phyloP scores from a whole-genome alignment of 495 filamentous ascomycete genomes.

The Penicillium antarcticum region DNA sequence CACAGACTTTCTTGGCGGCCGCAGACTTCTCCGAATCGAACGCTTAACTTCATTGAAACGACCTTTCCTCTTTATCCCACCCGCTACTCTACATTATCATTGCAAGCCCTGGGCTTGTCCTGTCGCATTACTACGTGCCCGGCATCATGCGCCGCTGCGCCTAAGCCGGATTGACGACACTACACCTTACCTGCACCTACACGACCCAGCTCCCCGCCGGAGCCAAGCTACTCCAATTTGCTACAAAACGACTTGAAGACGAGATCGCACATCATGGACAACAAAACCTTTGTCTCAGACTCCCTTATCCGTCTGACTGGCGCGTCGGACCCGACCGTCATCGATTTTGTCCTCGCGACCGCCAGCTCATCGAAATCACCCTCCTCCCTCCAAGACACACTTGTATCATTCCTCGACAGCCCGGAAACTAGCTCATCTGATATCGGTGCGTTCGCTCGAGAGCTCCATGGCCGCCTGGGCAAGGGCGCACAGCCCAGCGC shows the following conservation, averaged over 20 bases:
- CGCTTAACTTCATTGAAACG: not conserved
- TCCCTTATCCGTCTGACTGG: constrained; percentile 51
- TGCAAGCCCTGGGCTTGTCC: not conserved
- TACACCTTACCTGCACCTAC: not conserved
- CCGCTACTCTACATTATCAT: not conserved
- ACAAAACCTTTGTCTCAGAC: constrained; percentile 45
- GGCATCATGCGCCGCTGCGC: constrained; percentile 2
- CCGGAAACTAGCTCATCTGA: constrained; percentile 32
- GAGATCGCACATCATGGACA: constrained; percentile 30
- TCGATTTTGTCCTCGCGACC: constrained; percentile 62
- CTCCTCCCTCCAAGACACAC: constrained; percentile 51
- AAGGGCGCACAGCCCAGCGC: constrained; percentile 17
- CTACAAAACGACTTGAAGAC: not conserved
- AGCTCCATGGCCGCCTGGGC: constrained; percentile 48
- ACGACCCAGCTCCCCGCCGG: not conserved
- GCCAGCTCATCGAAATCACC: constrained; percentile 53
- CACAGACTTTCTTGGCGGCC: constrained; percentile 16
- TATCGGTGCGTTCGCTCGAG: constrained; percentile 48
- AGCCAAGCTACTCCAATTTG: not conserved
- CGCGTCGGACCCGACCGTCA: constrained; percentile 56
- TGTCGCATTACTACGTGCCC: not conserved
- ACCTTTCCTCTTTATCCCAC: not conserved
- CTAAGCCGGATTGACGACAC: not conserved
- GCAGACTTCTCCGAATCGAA: not conserved
- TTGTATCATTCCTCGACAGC: constrained; percentile 52